Base-by-base conservation (phyloP, 306 rosid species). In the Morella rubra region DNA sequence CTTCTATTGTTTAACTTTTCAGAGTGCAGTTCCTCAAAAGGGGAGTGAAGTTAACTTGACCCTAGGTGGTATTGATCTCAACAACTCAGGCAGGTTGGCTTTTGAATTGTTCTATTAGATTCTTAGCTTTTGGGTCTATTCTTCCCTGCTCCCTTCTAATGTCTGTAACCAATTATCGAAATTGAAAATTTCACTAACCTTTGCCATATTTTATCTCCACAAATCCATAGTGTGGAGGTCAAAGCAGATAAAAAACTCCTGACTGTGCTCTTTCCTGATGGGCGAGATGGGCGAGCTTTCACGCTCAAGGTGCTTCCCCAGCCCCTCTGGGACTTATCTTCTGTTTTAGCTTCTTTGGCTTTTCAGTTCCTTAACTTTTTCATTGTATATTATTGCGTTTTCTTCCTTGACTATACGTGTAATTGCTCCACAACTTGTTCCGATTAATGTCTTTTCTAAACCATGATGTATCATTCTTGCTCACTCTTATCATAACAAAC, bases 31-130 rank as follows among this genome's bases (percentile, higher is more conserved):
- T 84, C 86, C 90, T 80, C 87, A 70, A 64, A 93, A 81, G 87
- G 99, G 94, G 64, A 87, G 87, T 81, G 99, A 93, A 84, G 98
- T 84, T 77, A 91, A 96, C 87, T 86, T 96, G 88, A 96, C 97
- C 75, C 97, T 96, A 7, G 99, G 99, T 66, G 99, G 99, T 82
- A 96, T 92, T 81, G 99, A 96, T 76, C 99, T 96, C 96, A 96
- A 96, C 96, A 96, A 93, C 89, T 91, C 99, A 89, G 98, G 99
- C 93, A 96, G 99, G 99, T 96, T 88, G 89, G 98, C 90, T 87
- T 84, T 84, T 79, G 77, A 78, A 3, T 37, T 32, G 14, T 62
- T 32, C 0, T 10, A 19, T 66, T 61, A 12, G 18, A 66, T 81
- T 72, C 75, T 55, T 47, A 82, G 77, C 81, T 79, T 68, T 45